phyloP scores from a whole-genome alignment of 2,329 filamentous ascomycete genomes.

The Claviceps sp. region DNA sequence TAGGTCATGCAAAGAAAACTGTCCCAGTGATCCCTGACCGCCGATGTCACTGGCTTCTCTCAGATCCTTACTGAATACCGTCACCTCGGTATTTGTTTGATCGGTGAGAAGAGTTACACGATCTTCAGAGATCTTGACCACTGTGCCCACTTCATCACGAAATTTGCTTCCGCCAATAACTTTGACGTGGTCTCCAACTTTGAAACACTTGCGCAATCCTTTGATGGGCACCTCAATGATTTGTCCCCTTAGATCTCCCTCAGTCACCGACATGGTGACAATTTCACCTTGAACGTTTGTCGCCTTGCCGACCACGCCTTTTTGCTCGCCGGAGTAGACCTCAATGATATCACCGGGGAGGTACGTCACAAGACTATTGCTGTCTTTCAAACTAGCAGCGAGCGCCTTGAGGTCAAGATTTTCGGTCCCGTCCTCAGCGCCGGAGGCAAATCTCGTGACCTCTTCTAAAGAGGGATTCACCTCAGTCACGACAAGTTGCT shows the following conservation, averaged over 20 bases:
- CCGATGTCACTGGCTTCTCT: slow-evolving; percentile 87
- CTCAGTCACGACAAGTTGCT: slow-evolving; percentile 70
- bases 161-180: slow-evolving; percentile 93
- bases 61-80: slow-evolving; percentile 94
- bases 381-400: slow-evolving; percentile 78
- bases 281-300: slow-evolving; percentile 83
- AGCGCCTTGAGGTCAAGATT: slow-evolving; percentile 86
- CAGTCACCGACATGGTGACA: slow-evolving; percentile 72
- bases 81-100: slow-evolving; percentile 85
- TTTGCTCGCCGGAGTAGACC: slow-evolving; percentile 90
- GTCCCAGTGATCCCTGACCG: slow-evolving; percentile 69
- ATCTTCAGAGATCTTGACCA: slow-evolving; percentile 86
- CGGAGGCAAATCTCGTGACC: slow-evolving; percentile 83
- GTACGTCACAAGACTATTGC: slow-evolving; percentile 68
- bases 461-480: slow-evolving; percentile 92
- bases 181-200: slow-evolving; percentile 91
- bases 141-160: slow-evolving; percentile 91
- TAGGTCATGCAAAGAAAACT: slow-evolving; percentile 84
- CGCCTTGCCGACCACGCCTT: slow-evolving; percentile 75
- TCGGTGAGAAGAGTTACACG: slow-evolving; percentile 87
- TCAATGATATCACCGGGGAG: slow-evolving; percentile 92
- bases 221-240: slow-evolving; percentile 87
- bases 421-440: slow-evolving; percentile 81
- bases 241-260: slow-evolving; percentile 71
- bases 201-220: slow-evolving; percentile 84